Evolutionary conservation across 2,329 filamentous ascomycete species (phyloP).

Genomic region (Rhynchosporium secalis): DNA sequence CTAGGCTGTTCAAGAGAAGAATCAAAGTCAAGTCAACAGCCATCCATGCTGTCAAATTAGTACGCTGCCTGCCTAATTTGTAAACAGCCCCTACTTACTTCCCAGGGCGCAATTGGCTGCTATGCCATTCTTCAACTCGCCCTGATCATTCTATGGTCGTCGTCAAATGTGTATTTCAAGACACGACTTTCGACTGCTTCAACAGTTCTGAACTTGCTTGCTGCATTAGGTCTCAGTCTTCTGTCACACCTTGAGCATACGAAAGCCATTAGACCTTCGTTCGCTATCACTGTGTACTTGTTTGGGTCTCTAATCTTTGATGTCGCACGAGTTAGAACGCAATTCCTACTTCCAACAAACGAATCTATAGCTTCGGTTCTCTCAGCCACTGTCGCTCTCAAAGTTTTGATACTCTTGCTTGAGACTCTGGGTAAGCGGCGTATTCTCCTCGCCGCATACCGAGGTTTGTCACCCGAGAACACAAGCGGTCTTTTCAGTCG

Average conservation of each 20-base stretch:
- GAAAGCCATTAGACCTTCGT: slow-evolving; percentile 6
- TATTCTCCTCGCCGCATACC: slow-evolving; percentile 14
- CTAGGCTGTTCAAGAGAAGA: slow-evolving; percentile 5
- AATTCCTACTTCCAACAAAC: slow-evolving; percentile 8
- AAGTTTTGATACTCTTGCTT: slow-evolving; percentile 19
- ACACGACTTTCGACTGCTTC: slow-evolving; percentile 5
- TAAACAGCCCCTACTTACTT: neutral
- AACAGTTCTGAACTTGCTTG: slow-evolving; percentile 5
- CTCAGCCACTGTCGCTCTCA: slow-evolving; percentile 13
- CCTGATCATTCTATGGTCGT: slow-evolving; percentile 1
- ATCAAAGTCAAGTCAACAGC: slow-evolving; percentile 7
- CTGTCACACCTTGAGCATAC: slow-evolving; percentile 5
- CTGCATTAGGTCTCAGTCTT: neutral
- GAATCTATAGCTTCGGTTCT: slow-evolving; percentile 5
- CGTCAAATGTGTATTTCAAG: slow-evolving; percentile 6
- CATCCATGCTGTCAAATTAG: slow-evolving; percentile 4
- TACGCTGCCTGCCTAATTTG: neutral
- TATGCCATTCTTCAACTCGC: neutral
- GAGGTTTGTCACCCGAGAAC: slow-evolving; percentile 29
- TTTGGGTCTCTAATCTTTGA: slow-evolving; percentile 10
- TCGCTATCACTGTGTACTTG: slow-evolving; percentile 6
- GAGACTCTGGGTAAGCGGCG: slow-evolving; percentile 21
- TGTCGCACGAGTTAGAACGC: slow-evolving; percentile 9
- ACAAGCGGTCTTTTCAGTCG: slow-evolving; percentile 38
- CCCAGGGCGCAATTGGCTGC: neutral